phyloP scores from a whole-genome alignment of 2,329 filamentous ascomycete genomes.

The Zymoseptoria ardabiliae region DNA sequence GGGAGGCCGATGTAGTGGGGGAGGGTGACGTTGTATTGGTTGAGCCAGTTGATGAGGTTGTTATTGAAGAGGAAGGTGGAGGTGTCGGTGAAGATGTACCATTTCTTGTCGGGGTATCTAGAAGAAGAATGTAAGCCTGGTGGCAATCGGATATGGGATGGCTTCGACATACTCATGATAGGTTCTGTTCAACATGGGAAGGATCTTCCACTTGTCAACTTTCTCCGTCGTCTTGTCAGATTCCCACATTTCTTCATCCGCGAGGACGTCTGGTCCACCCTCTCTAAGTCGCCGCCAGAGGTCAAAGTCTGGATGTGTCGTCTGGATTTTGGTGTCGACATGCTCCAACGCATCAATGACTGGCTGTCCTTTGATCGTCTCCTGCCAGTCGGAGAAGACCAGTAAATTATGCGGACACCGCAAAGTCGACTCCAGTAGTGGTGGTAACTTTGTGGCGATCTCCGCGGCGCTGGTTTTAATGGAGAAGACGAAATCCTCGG shows the following conservation, averaged over 20 bases:
- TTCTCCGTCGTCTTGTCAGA: conserved; percentile 29
- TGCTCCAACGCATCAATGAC: conserved; percentile 26
- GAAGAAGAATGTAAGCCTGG: conserved; percentile 43
- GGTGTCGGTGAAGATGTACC: conserved; percentile 48
- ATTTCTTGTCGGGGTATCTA: conserved; percentile 41
- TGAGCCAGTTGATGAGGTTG: conserved; percentile 39
- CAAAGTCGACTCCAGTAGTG: conserved; percentile 31
- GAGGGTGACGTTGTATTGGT: conserved; percentile 36
- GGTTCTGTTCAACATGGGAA: conserved; percentile 39
- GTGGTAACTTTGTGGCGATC: conserved; percentile 24
- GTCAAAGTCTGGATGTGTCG: conserved; percentile 21
- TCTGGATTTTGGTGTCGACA: conserved; percentile 12
- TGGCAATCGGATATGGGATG: conserved; percentile 46
- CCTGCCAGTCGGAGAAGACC: conserved; percentile 34
- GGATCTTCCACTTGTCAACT: conserved; percentile 44
- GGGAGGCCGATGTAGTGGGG: conserved; percentile 39
- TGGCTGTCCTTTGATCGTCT: conserved; percentile 28
- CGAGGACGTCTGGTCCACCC: conserved; percentile 24
- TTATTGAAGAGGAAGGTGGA: conserved; percentile 42
- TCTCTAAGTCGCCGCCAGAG: conserved; percentile 21
- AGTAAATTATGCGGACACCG: conserved; percentile 28
- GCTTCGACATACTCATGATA: conserved; percentile 22
- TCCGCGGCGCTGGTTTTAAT: conserved; percentile 34
- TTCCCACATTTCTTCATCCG: conserved; percentile 24
- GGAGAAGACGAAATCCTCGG: conserved; percentile 47